These are phyloP conservation scores for Pyropia haitanensis DNA, from an alignment of 23 red algal genomes.

Conservation along the genomic window DNA sequence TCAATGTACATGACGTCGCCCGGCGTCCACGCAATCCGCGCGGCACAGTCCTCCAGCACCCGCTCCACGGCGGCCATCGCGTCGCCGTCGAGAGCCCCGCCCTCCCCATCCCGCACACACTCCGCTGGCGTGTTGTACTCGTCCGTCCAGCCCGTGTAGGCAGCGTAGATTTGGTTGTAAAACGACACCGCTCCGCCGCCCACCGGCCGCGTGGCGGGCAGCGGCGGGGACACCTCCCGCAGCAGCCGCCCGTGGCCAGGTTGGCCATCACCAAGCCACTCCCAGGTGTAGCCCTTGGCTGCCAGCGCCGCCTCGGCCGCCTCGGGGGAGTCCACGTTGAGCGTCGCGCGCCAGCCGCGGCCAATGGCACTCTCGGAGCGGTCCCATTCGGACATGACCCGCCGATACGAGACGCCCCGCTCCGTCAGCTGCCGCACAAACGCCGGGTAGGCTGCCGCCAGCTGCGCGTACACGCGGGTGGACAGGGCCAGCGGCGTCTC, in stretches of 20 bases:
- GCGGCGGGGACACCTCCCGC: slow-evolving; percentile 26
- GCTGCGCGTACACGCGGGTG: slow-evolving; percentile 20
- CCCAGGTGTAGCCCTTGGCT: slow-evolving; percentile 22
- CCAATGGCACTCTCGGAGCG: slow-evolving; percentile 58
- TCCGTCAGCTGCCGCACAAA: slow-evolving; percentile 39
- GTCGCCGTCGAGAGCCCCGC: slow-evolving; percentile 9
- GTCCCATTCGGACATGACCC: slow-evolving; percentile 57
- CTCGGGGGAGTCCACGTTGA: slow-evolving; percentile 7
- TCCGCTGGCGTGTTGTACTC: slow-evolving; percentile 59
- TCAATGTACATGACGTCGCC: slow-evolving; percentile 73
- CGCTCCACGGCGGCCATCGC: slow-evolving; percentile 8
- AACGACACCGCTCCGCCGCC: slow-evolving; percentile 12
- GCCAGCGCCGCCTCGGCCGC: slow-evolving; percentile 24
- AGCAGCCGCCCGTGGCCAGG: slow-evolving; percentile 2
- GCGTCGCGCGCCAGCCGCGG: slow-evolving; percentile 53
- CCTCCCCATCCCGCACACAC: slow-evolving; percentile 47
- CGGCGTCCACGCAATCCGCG: slow-evolving; percentile 38
- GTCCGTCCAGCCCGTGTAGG: slow-evolving; percentile 66
- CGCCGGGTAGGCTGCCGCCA: slow-evolving; percentile 16
- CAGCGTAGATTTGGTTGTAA: slow-evolving; percentile 65
- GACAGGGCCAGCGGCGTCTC: slow-evolving; percentile 70
- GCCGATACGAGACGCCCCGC: slow-evolving; percentile 41
- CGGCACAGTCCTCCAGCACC: slow-evolving; percentile 31
- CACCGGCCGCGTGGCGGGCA: slow-evolving; percentile 20
- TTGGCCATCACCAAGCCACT: slow-evolving; percentile 46